These are phyloP conservation scores for Exophiala sp. DNA, from an alignment of 2,329 filamentous ascomycete genomes.

Conservation along the genomic window DNA sequence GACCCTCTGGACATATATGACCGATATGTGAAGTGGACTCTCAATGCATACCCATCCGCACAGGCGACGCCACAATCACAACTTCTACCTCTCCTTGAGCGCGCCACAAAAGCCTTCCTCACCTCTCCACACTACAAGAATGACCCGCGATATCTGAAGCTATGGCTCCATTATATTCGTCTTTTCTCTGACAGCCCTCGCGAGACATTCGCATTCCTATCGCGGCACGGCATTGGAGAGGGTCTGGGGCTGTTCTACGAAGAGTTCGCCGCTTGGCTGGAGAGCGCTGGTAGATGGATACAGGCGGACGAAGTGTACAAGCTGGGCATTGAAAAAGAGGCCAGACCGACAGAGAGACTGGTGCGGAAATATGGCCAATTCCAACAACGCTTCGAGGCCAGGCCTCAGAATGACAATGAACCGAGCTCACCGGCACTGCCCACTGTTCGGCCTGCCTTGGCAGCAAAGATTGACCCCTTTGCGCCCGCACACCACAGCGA, in stretches of 20 bases:
- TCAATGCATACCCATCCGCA: constrained; percentile 89
- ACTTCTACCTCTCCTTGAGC: constrained; percentile 79
- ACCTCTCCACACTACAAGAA: constrained; percentile 85
- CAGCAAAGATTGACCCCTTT: constrained; percentile 81
- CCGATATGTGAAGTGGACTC: constrained; percentile 92
- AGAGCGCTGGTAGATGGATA: constrained; percentile 72
- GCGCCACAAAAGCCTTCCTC: constrained; percentile 85
- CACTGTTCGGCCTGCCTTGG: constrained; percentile 72
- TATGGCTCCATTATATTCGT: constrained; percentile 91
- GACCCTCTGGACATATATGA: constrained; percentile 95
- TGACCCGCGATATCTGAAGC: constrained; percentile 82
- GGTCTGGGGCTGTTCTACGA: constrained; percentile 88
- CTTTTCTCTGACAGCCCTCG: constrained; percentile 90
- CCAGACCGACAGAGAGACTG: constrained; percentile 72
- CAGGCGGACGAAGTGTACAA: constrained; percentile 94
- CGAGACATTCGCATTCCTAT: constrained; percentile 86
- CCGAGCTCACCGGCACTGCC: constrained; percentile 85
- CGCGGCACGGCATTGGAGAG: constrained; percentile 82
- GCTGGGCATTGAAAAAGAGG: constrained; percentile 81
- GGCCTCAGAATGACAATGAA: constrained; percentile 55
- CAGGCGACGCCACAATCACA: constrained; percentile 90
- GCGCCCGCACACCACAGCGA: constrained; percentile 44
- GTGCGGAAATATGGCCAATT: constrained; percentile 90
- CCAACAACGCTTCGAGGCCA: constrained; percentile 67
- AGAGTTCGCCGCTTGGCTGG: constrained; percentile 90